Evolutionary conservation across 352 stramenopile genomes (phyloP), one percentile per base, ranked within the genome.

Genomic region (Blastocystis sp.): DNA sequence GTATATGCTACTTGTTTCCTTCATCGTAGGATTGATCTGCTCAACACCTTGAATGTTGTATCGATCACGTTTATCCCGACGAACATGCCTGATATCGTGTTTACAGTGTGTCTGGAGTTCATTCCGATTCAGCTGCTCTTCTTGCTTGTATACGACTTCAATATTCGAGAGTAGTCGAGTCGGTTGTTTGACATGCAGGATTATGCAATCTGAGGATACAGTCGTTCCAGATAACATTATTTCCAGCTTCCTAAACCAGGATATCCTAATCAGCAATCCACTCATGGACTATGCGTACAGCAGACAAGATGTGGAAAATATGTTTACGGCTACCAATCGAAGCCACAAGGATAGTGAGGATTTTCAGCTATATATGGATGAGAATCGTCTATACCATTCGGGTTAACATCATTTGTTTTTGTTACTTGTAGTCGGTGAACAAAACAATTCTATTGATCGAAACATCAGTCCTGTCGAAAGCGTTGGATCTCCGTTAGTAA

Each of bases 331-430:
- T 5, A 85, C 73, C 5, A 85, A 24, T 9, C 73, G 73, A 3
- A 69, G 53, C n/a, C 73, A 85, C 50, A 85, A 85, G 50, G 73
- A 85, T 41, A 85, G 73, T 41, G 73, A 85, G 30, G 54, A 65
- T 24, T 65, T 65, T 41, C 7, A 30, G 8, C 20, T 37, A 34
- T 3, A 45, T n/a, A 53, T 41, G 26, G 73, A 85, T n/a, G 26
- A 45, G 18, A 41, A 34, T 4, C 41, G 18, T 18, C 11, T 30
- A 53, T 26, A 34, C 30, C 30, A 65, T 63, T 55, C 39, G 64
- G 50, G 39, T 65, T 37, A 7, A 7, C 11, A 9, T 55, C 13
- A 16, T n/a, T 13, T 24, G 11, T 7, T n/a, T n/a, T n/a, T n/a
- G n/a, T n/a, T n/a, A n/a, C n/a, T n/a, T n/a, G n/a, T 85, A 66